A percentile compares a stretch with the other conserved stretches of the same genome.
Evolutionary conservation across 371 early-diverging fungal species (phyloP).

Genomic region (Capillidium rhysosporum): DNA sequence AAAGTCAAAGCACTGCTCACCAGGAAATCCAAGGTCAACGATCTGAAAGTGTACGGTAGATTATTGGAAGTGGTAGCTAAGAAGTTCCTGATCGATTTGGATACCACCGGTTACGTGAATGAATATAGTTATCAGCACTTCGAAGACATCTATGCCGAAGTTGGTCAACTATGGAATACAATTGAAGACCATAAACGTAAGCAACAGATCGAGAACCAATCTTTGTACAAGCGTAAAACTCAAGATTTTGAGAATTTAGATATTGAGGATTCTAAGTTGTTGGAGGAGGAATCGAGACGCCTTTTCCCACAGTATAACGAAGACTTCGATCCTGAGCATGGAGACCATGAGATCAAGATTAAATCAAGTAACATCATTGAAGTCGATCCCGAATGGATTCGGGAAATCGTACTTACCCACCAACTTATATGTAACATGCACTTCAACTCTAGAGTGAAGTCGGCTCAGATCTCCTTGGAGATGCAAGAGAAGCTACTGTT

Average conservation of each 20-base stretch:
- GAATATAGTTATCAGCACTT: conserved; percentile 25
- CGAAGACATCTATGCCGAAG: conserved; percentile 32
- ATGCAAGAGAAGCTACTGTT: not conserved
- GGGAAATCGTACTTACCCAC: not conserved
- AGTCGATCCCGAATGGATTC: not conserved
- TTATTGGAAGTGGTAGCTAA: conserved; percentile 33
- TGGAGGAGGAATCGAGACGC: conserved; percentile 16
- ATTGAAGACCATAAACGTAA: conserved; percentile 43
- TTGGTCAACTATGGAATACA: conserved; percentile 36
- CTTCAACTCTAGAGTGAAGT: not conserved
- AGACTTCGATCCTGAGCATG: not conserved
- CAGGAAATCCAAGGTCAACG: conserved; percentile 21
- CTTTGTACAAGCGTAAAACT: conserved; percentile 38
- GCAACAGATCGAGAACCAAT: conserved; percentile 45
- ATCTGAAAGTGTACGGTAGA: conserved; percentile 41
- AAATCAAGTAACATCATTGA: not conserved
- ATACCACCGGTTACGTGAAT: conserved; percentile 27
- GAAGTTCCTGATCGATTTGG: conserved; percentile 24
- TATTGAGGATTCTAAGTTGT: conserved; percentile 24
- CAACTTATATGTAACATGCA: not conserved
- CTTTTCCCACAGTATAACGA: conserved; percentile 12
- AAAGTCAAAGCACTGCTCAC: conserved; percentile 27
- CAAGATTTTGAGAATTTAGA: conserved; percentile 17
- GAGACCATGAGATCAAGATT: not conserved
- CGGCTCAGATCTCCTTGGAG: no score